These are phyloP conservation scores for Thalassiosira livingstoniorum DNA, from an alignment of 352 stramenopile species.

Conservation along the genomic window DNA sequence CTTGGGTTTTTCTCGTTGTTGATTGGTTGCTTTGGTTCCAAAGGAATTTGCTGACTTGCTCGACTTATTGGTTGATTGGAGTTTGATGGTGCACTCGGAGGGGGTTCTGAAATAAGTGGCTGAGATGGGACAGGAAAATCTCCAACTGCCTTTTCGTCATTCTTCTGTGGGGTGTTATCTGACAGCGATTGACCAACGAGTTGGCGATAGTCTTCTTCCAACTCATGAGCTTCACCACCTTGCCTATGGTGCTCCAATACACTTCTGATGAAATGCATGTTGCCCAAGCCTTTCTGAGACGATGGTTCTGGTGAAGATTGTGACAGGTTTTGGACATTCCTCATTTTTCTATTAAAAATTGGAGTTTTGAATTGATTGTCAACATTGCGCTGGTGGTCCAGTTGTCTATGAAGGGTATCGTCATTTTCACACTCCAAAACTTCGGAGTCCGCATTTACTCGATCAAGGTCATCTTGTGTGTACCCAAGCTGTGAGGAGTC, in stretches of 20 bases:
- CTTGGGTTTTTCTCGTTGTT: no score
- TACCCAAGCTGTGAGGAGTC: constrained; percentile 79
- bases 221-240: constrained; percentile 74
- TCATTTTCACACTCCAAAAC: constrained; percentile 22
- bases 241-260: constrained; percentile 81
- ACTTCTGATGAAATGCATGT: constrained; percentile 85
- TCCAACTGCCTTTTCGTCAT: constrained; percentile 6
- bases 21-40: no score
- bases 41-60: no score
- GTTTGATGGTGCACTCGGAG: background rate
- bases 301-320: constrained; percentile 36
- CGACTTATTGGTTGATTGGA: no score
- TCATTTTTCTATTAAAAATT: constrained; percentile 79
- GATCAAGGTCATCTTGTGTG: constrained; percentile 78
- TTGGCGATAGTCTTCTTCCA: constrained; percentile 73
- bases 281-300: constrained; percentile 78
- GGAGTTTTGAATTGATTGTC: constrained; percentile 78
- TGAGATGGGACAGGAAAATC: constrained; percentile 16
- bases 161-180: constrained; percentile 14
- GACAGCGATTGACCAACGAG: constrained; percentile 32
- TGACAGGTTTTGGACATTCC: constrained; percentile 8
- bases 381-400: constrained; percentile 67
- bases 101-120: background rate
- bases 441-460: constrained; percentile 53
- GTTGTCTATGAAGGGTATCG: constrained; percentile 60